Base-by-base conservation (phyloP, 2,329 filamentous ascomycete species). In the Penicillium aurantiogriseum region DNA sequence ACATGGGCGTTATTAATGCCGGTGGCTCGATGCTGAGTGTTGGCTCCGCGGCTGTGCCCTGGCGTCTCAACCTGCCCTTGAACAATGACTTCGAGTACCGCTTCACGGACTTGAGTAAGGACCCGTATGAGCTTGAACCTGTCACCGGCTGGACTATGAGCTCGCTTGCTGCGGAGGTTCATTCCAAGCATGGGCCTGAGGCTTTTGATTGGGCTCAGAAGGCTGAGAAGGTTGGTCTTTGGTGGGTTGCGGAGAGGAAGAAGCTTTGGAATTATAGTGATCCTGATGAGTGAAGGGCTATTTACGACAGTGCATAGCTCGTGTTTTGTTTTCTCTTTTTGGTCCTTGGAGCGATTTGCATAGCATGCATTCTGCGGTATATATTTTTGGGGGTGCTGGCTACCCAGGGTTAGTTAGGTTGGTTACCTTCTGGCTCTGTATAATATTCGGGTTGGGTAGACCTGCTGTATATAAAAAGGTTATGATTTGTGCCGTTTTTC, bases 31-130 rank as follows among this genome's bases (percentile, higher is more conserved):
- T 88, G 88, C 73, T 82, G 81, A 61, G 79, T 81, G 63, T 87
- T 89, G 74, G 86, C 86, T 15, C 82, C 79, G 62, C 96, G 88
- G 92, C 86, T 87, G 67, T 91, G 92, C 79, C 74, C 55, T 72
- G 83, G 95, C 56, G 81, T 84, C 58, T 92, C 89, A 66, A 65
- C 17, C 86, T 97, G 54, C 86, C 90, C 5, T 86, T 93, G 67
- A 84, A 89, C 69, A 90, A 95, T 73, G 89, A 90, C 51, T 88
- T 80, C 25, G 63, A 67, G 36, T 73, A 65, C 49, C 42, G 60
- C 17, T 77, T 77, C 55, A 72, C 73, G 2, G 63, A 75, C 45
- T 59, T 69, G 5, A 61, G 63, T 1, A 65, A 56, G 2, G 74
- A 76, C 54, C 72, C 74, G 3, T 56, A 71, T 29, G 75, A 77